Evolutionary conservation across 331 rosid genomes (phyloP), one percentile per base, ranked within the genome.

Genomic region (Erythrophleum ivorense): DNA sequence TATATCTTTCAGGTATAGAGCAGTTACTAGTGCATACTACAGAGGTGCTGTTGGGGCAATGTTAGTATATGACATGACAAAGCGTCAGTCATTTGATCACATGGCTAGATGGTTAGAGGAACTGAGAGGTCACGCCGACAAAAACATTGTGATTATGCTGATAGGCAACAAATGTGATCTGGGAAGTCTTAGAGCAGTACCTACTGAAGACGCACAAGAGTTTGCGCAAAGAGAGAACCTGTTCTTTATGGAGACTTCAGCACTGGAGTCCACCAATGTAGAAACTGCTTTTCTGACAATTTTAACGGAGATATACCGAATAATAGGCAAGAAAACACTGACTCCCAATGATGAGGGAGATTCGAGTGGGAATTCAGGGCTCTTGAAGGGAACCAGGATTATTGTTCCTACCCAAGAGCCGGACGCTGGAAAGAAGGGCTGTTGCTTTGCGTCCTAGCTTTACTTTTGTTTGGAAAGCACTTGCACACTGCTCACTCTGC

Each of bases 1-100:
- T 52, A 31, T 55, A 1, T 14, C 45, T 60, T 82, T 71, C 85
- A 95, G 98, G 85, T 92, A 92, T 77, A 83, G 97, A 78, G 98
- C 98, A 67, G 97, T 94, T 52, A 92, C 98, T 15, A 94, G 97
- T 81, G 97, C 98, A 79, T 94, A 94, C 87, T 94, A 94, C 78
- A 74, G 97, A 63, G 98, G 98, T 19, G 98, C 98, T 21, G 94
- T 94, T n/a, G 98, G 98, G 64, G 98, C 98, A 65, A 94, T 94
- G 97, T 60, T 94, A 80, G 94, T 94, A 2, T 94, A 90, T 29
- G 98, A 94, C 81, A 91, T 92, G 92, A 91, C 95, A 4, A 94
- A 94, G 78, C 95, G 94, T 9, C 98, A 91, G 67, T 94, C 98
- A 0, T 94, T 94, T 58, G 97, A 94, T 18, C 97, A 94, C 89